These are phyloP conservation scores for Penicillium verrucosum DNA, from an alignment of 2,329 filamentous ascomycete species.

Conservation along the genomic window DNA sequence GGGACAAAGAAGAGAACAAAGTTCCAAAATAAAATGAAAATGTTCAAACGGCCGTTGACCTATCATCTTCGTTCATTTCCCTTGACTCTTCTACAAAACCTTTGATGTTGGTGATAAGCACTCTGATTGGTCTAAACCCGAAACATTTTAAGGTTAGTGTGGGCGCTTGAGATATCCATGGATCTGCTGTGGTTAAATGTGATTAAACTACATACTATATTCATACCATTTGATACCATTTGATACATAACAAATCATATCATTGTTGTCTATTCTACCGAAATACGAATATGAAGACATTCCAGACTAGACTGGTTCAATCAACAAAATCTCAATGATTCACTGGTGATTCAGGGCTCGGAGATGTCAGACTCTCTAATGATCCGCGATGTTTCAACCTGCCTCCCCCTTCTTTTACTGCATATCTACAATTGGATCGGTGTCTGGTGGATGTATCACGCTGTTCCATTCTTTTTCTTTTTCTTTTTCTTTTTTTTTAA, in stretches of 20 bases:
- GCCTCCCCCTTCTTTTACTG: slow-evolving; percentile 14
- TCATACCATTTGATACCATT: not conserved
- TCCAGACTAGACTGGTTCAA: not conserved
- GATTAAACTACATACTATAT: not conserved
- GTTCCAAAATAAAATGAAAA: not conserved
- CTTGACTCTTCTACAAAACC: slow-evolving; percentile 9
- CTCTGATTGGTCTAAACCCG: slow-evolving; percentile 13
- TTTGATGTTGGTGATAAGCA: not conserved
- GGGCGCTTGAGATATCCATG: slow-evolving; percentile 1
- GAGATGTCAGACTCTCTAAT: slow-evolving; percentile 6
- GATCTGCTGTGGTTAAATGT: not conserved
- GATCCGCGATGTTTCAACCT: slow-evolving; percentile 14
- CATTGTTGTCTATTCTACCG: not conserved
- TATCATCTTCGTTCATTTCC: not conserved
- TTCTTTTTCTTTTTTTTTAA: slow-evolving; percentile 1
- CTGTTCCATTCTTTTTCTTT: slow-evolving; percentile 12
- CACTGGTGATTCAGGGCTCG: not conserved
- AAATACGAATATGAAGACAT: not conserved
- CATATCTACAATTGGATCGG: slow-evolving; percentile 22
- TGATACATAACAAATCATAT: not conserved
- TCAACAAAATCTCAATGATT: not conserved
- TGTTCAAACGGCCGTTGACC: not conserved
- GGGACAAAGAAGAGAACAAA: not conserved
- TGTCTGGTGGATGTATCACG: slow-evolving; percentile 29
- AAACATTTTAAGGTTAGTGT: slow-evolving; percentile 12